Evolutionary conservation across 805 yeast species (phyloP).

Genomic region (Schwanniomyces yamadae): DNA sequence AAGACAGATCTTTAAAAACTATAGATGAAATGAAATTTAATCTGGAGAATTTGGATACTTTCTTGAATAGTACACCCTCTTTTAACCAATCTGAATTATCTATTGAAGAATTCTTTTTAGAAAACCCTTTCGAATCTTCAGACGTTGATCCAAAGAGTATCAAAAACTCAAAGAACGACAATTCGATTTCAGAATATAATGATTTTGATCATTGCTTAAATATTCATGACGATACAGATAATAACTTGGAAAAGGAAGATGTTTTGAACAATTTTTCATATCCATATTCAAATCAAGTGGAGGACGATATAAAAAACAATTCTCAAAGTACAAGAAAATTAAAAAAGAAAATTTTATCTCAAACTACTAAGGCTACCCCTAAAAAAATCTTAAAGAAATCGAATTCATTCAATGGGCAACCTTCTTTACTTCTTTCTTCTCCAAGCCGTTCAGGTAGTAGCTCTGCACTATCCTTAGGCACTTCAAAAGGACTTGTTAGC

Average conservation of each 20-base stretch:
- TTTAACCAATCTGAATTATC: constrained; percentile 6
- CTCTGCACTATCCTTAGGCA: constrained; percentile 1
- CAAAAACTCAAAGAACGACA: too few species aligned
- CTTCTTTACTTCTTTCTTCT: not conserved
- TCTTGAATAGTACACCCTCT: not conserved
- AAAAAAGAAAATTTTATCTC: constrained; percentile 2
- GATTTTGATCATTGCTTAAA: constrained; percentile 10
- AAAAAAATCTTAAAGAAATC: constrained; percentile 11
- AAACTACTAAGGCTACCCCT: constrained; percentile 7
- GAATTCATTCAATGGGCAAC: constrained; percentile 11
- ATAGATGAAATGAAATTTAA: too few species aligned
- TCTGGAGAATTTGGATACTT: not conserved
- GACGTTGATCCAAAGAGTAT: too few species aligned
- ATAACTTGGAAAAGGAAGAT: not conserved
- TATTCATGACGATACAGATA: constrained; percentile 1
- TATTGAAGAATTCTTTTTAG: constrained; percentile 15
- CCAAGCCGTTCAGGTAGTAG: constrained; percentile 7
- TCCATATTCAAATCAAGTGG: not conserved
- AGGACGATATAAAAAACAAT: not conserved
- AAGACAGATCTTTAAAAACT: not conserved
- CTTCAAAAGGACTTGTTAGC: not conserved
- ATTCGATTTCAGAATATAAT: constrained; percentile 10
- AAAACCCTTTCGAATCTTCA: constrained; percentile 10
- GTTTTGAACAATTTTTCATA: too few species aligned
- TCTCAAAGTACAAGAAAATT: not conserved